Evolutionary conservation across 139 green algal species (phyloP).

Genomic region (Tetradesmus lagerheimii): DNA sequence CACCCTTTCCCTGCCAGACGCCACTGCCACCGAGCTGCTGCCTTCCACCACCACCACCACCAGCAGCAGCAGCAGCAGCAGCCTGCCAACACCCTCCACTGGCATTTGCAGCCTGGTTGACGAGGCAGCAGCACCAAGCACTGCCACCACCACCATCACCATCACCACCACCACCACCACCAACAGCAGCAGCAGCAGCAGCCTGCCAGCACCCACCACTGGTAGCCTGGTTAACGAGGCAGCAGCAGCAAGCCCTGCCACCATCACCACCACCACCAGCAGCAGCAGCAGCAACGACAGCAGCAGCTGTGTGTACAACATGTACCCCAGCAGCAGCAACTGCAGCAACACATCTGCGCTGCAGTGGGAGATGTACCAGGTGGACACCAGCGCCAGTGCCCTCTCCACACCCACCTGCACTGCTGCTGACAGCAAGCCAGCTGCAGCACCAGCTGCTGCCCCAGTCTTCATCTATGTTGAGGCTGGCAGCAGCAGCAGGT

Average conservation of each 20-base stretch:
- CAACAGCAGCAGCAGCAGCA: no score
- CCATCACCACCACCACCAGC: no score
- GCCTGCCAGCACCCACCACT: background rate
- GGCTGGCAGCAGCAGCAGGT: background rate
- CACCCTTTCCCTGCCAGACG: background rate
- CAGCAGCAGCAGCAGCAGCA: no score
- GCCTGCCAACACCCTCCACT: no score
- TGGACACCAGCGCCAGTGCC: background rate
- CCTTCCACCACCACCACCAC: background rate
- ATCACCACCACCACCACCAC: no score
- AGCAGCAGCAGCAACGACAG: background rate
- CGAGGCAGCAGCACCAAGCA: no score
- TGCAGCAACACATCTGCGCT: no score
- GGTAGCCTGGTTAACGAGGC: no score
- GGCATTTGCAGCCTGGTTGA: no score
- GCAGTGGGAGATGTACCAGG: background rate
- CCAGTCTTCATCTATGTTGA: background rate
- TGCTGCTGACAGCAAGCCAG: background rate
- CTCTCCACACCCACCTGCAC: background rate
- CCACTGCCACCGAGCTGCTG: background rate
- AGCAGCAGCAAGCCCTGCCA: no score
- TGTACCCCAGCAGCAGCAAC: no score
- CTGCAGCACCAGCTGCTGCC: background rate
- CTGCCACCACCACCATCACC: no score
- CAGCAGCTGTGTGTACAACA: background rate